phyloP scores from a whole-genome alignment of 768 basidiomycete species.

The Lentinula edodes region DNA sequence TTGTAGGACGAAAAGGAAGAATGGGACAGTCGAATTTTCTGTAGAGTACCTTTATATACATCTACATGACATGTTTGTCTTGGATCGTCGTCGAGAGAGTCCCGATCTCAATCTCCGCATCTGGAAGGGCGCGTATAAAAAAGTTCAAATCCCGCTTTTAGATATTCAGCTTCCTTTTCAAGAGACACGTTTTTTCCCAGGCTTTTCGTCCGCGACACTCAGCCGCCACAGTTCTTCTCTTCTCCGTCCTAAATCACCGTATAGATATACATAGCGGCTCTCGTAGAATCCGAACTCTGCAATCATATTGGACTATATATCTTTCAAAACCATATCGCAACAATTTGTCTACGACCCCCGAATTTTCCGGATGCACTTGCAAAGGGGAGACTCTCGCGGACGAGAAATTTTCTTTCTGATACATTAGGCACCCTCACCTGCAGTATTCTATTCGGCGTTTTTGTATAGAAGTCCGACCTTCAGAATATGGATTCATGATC shows the following conservation, averaged over 20 bases:
- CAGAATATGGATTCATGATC: neutral
- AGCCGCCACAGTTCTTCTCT: neutral
- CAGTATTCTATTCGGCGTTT: neutral
- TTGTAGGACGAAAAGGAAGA: slow-evolving; percentile 9
- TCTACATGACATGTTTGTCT: neutral
- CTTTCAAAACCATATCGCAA: neutral
- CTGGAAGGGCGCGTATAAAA: neutral
- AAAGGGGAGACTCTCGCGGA: neutral
- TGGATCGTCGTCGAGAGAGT: neutral
- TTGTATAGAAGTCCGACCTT: neutral
- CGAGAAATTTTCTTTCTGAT: neutral
- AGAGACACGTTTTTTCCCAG: neutral
- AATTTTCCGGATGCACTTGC: neutral
- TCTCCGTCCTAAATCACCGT: neutral
- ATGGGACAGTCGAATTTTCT: neutral
- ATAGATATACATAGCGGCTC: neutral
- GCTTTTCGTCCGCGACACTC: neutral
- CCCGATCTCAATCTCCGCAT: slow-evolving; percentile 3
- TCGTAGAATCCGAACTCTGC: neutral
- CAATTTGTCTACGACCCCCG: neutral
- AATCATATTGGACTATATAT: neutral
- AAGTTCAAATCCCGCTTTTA: neutral
- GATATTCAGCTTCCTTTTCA: neutral
- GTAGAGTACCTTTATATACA: neutral
- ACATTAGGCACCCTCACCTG: neutral